Percentiles rank a stretch among this genome's conserved stretches.
These are phyloP conservation scores for Tylopilus sp. DNA, from an alignment of 768 basidiomycete genomes.

Conservation along the genomic window DNA sequence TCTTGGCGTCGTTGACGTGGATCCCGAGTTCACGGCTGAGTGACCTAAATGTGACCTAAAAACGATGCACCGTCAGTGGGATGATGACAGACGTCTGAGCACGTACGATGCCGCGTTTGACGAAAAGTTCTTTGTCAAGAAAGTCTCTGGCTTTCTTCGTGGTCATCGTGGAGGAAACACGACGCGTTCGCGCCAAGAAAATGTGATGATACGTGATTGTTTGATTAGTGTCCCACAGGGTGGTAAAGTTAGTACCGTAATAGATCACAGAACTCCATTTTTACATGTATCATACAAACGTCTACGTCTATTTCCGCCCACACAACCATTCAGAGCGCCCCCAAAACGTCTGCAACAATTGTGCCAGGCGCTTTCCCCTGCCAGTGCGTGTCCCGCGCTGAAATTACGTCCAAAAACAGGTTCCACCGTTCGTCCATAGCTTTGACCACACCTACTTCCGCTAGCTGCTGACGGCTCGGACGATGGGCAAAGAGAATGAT, in stretches of 20 bases:
- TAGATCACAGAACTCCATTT: neutral
- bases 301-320: neutral
- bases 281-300: neutral
- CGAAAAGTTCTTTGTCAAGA: slow-evolving; percentile 44
- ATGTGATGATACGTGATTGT: too few species aligned
- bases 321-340: neutral
- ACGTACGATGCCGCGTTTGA: slow-evolving; percentile 42
- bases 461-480: slow-evolving; percentile 46
- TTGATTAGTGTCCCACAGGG: too few species aligned
- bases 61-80: neutral
- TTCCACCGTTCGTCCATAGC: slow-evolving; percentile 20
- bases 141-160: slow-evolving; percentile 35
- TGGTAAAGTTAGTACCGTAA: too few species aligned
- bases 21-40: slow-evolving; percentile 68
- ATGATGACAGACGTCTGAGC: neutral
- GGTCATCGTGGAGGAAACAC: slow-evolving; percentile 21
- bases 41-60: slow-evolving; percentile 74
- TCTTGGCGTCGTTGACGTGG: slow-evolving; percentile 78
- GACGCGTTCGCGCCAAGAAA: neutral
- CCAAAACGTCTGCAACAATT: neutral
- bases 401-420: slow-evolving; percentile 13
- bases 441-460: slow-evolving; percentile 16
- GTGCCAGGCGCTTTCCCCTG: neutral
- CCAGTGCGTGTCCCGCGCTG: slow-evolving; percentile 6
- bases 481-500: slow-evolving; percentile 48